Conservation (phyloP, 257 asterid species). For the Solanum corneliomulleri region DNA sequence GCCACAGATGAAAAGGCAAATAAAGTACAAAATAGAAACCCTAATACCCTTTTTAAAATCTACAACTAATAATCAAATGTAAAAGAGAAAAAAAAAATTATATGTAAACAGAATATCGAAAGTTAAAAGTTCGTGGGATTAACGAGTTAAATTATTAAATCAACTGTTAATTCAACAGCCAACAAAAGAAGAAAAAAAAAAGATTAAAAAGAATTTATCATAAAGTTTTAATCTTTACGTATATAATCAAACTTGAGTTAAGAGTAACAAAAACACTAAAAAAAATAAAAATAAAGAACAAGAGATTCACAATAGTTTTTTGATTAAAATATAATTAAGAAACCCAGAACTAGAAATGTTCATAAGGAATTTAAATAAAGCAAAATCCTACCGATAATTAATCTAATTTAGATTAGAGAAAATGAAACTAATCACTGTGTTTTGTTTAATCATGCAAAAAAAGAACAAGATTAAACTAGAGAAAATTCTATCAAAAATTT, state of each 20-base stretch:
- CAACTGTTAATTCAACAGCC: slow-evolving; percentile 5
- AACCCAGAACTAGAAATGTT: not conserved
- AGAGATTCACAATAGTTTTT: not conserved
- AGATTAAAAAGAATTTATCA: fast-evolving
- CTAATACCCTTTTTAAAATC: slow-evolving; percentile 4
- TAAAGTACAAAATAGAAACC: slow-evolving; percentile 21
- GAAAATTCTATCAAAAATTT: not conserved
- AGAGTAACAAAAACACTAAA: not conserved
- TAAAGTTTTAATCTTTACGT: not conserved
- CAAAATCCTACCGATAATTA: not conserved
- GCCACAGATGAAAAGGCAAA: not conserved
- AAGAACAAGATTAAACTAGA: not conserved
- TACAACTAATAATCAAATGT: not conserved
- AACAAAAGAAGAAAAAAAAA: not conserved
- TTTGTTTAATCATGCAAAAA: not conserved
- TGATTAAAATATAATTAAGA: not conserved
- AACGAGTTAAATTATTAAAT: slow-evolving; percentile 27
- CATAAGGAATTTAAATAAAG: not conserved
- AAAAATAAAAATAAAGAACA: not conserved
- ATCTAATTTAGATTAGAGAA: not conserved
- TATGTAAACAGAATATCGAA: not conserved
- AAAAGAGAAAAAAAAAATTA: not conserved
- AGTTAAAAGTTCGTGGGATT: slow-evolving; percentile 28
- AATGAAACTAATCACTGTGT: not conserved
- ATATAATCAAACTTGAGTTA: not conserved